phyloP scores from a whole-genome alignment of 768 basidiomycete genomes.

The Panellus pusillus region DNA sequence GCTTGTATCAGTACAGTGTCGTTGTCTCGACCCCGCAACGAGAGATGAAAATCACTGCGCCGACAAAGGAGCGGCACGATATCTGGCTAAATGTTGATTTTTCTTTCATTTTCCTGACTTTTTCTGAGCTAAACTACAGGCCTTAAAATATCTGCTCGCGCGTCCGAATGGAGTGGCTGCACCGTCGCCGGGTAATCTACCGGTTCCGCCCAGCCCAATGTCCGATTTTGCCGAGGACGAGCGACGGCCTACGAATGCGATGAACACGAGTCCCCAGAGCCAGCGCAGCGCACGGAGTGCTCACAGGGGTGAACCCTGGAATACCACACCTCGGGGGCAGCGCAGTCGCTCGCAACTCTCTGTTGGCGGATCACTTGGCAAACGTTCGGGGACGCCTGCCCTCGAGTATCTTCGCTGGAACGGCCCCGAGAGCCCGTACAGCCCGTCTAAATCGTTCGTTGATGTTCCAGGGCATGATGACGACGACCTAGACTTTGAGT shows the following conservation, averaged over 20 bases:
- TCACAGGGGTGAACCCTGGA: slow-evolving; percentile 64
- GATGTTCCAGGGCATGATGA: slow-evolving; percentile 50
- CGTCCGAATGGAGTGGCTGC: slow-evolving; percentile 53
- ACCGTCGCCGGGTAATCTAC: slow-evolving; percentile 39
- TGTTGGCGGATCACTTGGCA: slow-evolving; percentile 69
- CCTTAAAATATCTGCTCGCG: slow-evolving; percentile 85
- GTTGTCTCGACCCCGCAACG: slow-evolving; percentile 90
- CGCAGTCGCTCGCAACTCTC: slow-evolving; percentile 82
- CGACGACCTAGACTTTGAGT: slow-evolving; percentile 78
- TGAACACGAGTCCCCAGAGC: slow-evolving; percentile 68
- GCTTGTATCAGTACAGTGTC: slow-evolving; percentile 89
- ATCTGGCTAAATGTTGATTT: slow-evolving; percentile 86
- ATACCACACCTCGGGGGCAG: slow-evolving; percentile 73
- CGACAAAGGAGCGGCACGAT: slow-evolving; percentile 92
- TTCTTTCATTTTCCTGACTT: slow-evolving; percentile 10
- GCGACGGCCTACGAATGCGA: slow-evolving; percentile 35
- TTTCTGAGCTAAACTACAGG: slow-evolving; percentile 47
- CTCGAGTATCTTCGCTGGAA: slow-evolving; percentile 87
- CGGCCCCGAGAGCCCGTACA: slow-evolving; percentile 73
- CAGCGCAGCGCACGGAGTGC: slow-evolving; percentile 67
- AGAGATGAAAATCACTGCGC: slow-evolving; percentile 99
- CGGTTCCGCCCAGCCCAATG: slow-evolving; percentile 49
- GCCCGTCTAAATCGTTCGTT: slow-evolving; percentile 69
- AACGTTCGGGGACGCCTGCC: slow-evolving; percentile 89
- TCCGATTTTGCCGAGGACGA: slow-evolving; percentile 55